Base-by-base conservation (phyloP, 371 early-diverging fungal genomes). In the Mortierella sp. region DNA sequence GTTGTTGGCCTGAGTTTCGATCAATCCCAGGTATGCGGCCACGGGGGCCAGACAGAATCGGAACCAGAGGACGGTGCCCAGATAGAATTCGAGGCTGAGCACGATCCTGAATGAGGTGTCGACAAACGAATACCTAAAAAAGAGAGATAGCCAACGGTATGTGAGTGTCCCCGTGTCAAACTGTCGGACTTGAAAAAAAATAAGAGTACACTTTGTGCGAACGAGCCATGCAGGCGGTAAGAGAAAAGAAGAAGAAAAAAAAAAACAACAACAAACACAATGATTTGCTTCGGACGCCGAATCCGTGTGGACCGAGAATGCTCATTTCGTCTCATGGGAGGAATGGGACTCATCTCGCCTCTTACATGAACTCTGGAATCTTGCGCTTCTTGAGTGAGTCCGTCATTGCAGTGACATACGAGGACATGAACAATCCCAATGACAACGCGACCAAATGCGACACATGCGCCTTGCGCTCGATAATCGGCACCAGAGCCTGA, bases 11-110 rank as follows among this genome's bases (percentile, higher is more conserved):
- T 46, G 65, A 4, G 62, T 16, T 19, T 68, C 62, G 18, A 69
- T 77, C 56, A 77, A 18, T 7, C 63, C 66, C 16, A 77, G 43
- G 60, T 77, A 66, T 19, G 69, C 69, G 5, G 69, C 25, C 16
- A 77, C 66, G 15, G 79, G 72, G 0, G 72, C 72, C 28, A 77
- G 56, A 28, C 79, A 68, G 61, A 77, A 77, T 12, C 79, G 72
- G 66, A 72, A 72, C 79, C 79, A 77, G n/a, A 77, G 72, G 7
- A 72, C 66, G 0, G 79, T 77, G n/a, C 72, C 79, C 29, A 77
- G 59, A 23, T 77, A 77, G 52, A 77, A 72, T 47, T 77, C 72
- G 47, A 77, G 72, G 51, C 72, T 72, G 37, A 77, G 63, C 26
- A 77, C 72, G 46, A 77, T 77, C 1, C 79, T 57, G 60, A 77